Base-by-base conservation (phyloP, 2,329 filamentous ascomycete genomes). In the Talaromyces piceae region DNA sequence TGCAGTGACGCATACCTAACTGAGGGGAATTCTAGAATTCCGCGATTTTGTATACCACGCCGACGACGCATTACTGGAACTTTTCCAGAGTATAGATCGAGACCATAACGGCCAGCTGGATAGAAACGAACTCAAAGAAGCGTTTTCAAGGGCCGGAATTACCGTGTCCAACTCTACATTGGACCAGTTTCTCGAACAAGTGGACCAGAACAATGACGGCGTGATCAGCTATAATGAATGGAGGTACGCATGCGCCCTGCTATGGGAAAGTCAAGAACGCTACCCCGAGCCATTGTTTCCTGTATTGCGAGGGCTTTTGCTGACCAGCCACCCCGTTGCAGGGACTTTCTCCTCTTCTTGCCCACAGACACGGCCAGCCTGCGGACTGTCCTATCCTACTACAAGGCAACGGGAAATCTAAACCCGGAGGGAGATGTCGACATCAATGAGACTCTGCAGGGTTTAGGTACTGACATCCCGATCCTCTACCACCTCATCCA, bases 401-500 rank as follows among this genome's bases (percentile, higher is more conserved):
- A 95, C 71, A 85, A 87, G 53, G 86, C 89, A 45, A 88, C 91
- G 59, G 84, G 94, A 65, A 90, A 87, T 69, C 78, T 98, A 67
- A 95, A 88, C 63, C 78, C 89, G 55, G 93, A 98, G 77, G 93
- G 93, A 69, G 93, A 97, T 74, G 93, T 93, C 60, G 79, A 88
- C 63, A 84, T 97, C 75, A 91, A 95, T 74, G 89, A 95, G 68
- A 86, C 85, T 67, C 81, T 95, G 65, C 82, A 95, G 78, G 88
- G 91, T 74, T 77, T 95, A 91, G 91, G 91, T 95, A 96, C 64
- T 69, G 63, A 68, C 57, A 61, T 63, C 63, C 65, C 65, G 59
- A 68, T 69, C 68, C 67, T 63, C 70, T 69, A 52, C 58, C 59
- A 52, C 64, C 65, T 57, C 61, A 53, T 66, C 51, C 56, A 64